phyloP scores from a whole-genome alignment of 2,329 filamentous ascomycete genomes.

The Peltaster fructicola region DNA sequence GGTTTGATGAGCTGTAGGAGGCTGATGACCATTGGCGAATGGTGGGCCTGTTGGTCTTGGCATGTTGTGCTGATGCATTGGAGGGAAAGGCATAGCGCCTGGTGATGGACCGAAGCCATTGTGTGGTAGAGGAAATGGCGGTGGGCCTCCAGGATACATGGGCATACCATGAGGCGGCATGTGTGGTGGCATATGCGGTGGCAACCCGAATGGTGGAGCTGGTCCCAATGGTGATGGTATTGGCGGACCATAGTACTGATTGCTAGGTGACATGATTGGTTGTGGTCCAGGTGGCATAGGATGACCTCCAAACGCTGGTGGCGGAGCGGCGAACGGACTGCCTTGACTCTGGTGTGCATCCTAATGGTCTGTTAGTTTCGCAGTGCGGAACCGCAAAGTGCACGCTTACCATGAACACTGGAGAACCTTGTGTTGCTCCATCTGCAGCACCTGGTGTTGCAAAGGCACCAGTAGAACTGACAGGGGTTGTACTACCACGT shows the following conservation, averaged over 20 bases:
- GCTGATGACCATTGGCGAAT: not conserved
- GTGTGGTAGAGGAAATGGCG: constrained; percentile 1
- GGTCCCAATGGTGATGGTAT: not conserved
- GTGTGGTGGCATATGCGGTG: constrained; percentile 1
- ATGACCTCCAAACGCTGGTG: constrained; percentile 1
- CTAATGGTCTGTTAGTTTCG: not conserved
- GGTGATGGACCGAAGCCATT: not conserved
- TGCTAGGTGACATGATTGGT: not conserved
- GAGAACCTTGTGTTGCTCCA: not conserved
- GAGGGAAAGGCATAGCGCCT: not conserved
- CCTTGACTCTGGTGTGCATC: not conserved
- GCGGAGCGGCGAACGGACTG: no score
- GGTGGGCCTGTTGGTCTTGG: not conserved
- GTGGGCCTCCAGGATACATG: not conserved
- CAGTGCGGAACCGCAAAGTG: not conserved
- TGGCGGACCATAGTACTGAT: not conserved
- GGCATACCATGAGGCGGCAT: constrained; percentile 1
- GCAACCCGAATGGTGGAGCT: not conserved
- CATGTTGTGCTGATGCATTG: not conserved
- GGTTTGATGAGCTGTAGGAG: not conserved
- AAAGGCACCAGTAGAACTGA: not conserved
- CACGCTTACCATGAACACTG: not conserved
- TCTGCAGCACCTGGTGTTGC: not conserved
- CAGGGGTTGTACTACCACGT: not conserved
- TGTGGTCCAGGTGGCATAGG: constrained; percentile 1